Base-by-base conservation (phyloP, 306 rosid genomes). In the Citrullus colocynthis region DNA sequence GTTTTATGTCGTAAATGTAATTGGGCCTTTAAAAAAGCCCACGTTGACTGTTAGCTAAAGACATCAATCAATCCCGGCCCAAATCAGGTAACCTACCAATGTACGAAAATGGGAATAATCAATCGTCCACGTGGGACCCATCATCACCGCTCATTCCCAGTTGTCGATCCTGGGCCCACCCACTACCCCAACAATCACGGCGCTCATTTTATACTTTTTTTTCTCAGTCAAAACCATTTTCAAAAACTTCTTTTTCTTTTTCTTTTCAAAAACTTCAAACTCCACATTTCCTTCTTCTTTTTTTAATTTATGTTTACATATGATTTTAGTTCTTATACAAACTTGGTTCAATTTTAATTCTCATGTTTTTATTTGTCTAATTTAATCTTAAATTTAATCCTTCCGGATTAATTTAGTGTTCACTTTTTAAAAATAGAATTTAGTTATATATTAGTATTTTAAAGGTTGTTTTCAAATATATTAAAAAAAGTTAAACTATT, bases 101-200 rank as follows among this genome's bases (percentile, higher is more conserved):
- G 17, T 39, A 18, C 74, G 74, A 67, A 18, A 39, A 48, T 41
- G 17, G 55, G 11, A 67, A 44, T 9, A 9, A 44, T 9, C 49
- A 9, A 44, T 20, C 55, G 42, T 41, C 55, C 34, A 56, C 78
- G 57, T n/a, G 78, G 78, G 66, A 36, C 52, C 78, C 18, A 45
- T 42, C 20, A 21, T 21, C 11, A 70, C 20, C 57, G 39, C 8
- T 66, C 7, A 66, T 66, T 66, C 21, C 44, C 11, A 34, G 20
- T 17, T 7, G 42, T 36, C 6, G 20, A 21, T n/a, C 13, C 44
- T 34, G 65, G 65, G 20, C 34, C 79, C 55, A 21, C 55, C 54
- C 55, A 11, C 14, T 34, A 2, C 67, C 67, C 51, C 78, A 32
- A 7, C 78, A 76, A 76, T 76, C 79, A 56, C 79, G 79, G 36